Evolutionary conservation across 208 protist species (phyloP).

Genomic region (Polymyxa betae): DNA sequence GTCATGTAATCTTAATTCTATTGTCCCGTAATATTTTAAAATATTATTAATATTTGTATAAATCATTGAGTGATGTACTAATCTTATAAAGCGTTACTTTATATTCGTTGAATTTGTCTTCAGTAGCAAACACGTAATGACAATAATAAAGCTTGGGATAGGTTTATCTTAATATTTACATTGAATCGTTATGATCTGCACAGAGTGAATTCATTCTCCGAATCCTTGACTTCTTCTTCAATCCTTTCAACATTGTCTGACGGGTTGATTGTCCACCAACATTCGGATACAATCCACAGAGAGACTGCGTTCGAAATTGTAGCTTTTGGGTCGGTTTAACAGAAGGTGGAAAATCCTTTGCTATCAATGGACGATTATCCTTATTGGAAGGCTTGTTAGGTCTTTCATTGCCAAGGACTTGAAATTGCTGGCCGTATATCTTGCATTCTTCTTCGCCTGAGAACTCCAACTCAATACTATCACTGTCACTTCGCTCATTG

Average conservation of each 20-base stretch:
- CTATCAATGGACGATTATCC: background rate
- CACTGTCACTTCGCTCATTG: background rate
- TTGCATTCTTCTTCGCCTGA: background rate
- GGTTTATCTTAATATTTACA: no score
- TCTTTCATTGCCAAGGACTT: background rate
- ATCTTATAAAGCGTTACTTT: no score
- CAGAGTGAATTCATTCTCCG: background rate
- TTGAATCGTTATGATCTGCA: no score
- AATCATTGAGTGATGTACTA: no score
- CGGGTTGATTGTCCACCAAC: background rate
- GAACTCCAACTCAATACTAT: background rate
- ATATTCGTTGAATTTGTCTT: no score
- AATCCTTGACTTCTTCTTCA: background rate
- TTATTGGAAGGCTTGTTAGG: background rate
- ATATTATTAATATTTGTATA: no score
- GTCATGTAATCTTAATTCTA: no score
- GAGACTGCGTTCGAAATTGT: background rate
- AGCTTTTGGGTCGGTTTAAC: background rate
- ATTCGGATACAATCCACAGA: background rate
- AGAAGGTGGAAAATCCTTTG: background rate
- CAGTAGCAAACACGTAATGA: no score
- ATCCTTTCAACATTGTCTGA: background rate
- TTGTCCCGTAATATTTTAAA: no score
- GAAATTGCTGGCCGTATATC: background rate
- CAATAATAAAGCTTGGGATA: no score